Percentiles rank a stretch among this genome's conserved stretches.
phyloP scores from a whole-genome alignment of 768 basidiomycete genomes.

The Fomitopsis serialis region DNA sequence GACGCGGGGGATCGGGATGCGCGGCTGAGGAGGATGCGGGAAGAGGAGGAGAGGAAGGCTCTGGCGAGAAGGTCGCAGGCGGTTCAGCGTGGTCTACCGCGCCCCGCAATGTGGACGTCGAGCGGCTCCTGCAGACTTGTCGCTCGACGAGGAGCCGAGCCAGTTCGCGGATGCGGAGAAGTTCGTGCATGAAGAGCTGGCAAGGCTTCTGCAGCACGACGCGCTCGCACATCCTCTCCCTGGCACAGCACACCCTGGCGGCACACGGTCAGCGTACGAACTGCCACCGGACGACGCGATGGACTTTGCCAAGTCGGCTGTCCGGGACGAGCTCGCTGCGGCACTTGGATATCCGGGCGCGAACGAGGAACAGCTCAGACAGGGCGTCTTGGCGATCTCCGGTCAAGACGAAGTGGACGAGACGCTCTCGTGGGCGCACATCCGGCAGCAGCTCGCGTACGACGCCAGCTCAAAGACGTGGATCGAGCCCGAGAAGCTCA shows the following conservation, averaged over 20 bases:
- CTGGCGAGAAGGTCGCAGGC: slow-evolving; percentile 79
- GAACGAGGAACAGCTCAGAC: slow-evolving; percentile 69
- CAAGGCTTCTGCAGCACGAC: slow-evolving; percentile 79
- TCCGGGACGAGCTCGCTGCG: slow-evolving; percentile 78
- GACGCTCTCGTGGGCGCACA: slow-evolving; percentile 63
- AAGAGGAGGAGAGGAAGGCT: slow-evolving; percentile 73
- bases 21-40: slow-evolving; percentile 52
- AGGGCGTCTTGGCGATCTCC: slow-evolving; percentile 63
- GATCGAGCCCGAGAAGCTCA: slow-evolving; percentile 61
- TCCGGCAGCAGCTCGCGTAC: slow-evolving; percentile 59
- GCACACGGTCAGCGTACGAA: slow-evolving; percentile 60
- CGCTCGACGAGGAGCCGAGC: slow-evolving; percentile 38
- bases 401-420: slow-evolving; percentile 60
- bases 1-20: slow-evolving; percentile 94
- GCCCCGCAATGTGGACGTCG: slow-evolving; percentile 82
- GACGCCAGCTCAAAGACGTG: slow-evolving; percentile 52
- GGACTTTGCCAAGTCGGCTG: slow-evolving; percentile 57
- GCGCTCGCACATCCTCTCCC: slow-evolving; percentile 83
- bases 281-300: slow-evolving; percentile 77
- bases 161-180: slow-evolving; percentile 46
- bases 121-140: slow-evolving; percentile 57
- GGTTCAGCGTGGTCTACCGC: slow-evolving; percentile 79
- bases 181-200: slow-evolving; percentile 76
- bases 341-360: slow-evolving; percentile 84
- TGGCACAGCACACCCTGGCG: slow-evolving; percentile 75